phyloP scores from a whole-genome alignment of 1,284 basidiomycete species.

The Melanopsichium pennsylvanicum region DNA sequence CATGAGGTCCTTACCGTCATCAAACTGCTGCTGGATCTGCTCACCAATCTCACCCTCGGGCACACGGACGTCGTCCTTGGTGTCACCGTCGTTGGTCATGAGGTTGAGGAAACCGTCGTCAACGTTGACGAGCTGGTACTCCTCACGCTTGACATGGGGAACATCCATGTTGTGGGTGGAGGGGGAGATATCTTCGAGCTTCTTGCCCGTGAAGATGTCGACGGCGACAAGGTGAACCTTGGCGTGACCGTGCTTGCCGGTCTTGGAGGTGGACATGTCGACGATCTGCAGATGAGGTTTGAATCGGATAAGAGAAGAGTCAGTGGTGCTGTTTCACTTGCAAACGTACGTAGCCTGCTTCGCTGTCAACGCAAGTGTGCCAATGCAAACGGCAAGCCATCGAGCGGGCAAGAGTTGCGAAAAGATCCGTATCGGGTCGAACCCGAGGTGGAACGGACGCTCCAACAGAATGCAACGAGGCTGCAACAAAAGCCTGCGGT shows the following conservation, averaged over 20 bases:
- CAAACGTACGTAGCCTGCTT: too few relatives aligned
- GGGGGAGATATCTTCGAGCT: slow-evolving; percentile 89
- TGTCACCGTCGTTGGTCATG: slow-evolving; percentile 80
- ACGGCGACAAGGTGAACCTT: slow-evolving; percentile 97
- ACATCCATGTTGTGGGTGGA: slow-evolving; percentile 99
- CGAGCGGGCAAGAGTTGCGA: too few relatives aligned
- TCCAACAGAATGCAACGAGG: too few relatives aligned
- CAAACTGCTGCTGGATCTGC: slow-evolving; percentile 78
- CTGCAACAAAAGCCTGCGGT: too few relatives aligned
- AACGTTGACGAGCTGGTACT: slow-evolving; percentile 84
- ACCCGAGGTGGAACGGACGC: too few relatives aligned
- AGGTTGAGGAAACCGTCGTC: slow-evolving; percentile 85
- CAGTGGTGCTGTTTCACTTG: too few relatives aligned
- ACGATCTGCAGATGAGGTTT: slow-evolving; percentile 47
- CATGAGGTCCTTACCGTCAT: slow-evolving; percentile 82
- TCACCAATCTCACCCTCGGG: slow-evolving; percentile 86
- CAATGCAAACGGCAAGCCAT: too few relatives aligned
- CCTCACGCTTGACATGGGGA: slow-evolving; percentile 87
- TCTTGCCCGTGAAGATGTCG: slow-evolving; percentile 72
- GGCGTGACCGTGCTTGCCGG: slow-evolving; percentile 95
- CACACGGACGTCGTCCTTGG: slow-evolving; percentile 95
- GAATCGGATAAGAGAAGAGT: neutral
- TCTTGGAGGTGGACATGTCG: slow-evolving; percentile 98
- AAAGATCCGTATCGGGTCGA: too few relatives aligned
- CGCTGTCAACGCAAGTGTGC: too few relatives aligned